Evolutionary conservation across 2,329 filamentous ascomycete genomes (phyloP).

Genomic region (Amesomyces nigricolor): DNA sequence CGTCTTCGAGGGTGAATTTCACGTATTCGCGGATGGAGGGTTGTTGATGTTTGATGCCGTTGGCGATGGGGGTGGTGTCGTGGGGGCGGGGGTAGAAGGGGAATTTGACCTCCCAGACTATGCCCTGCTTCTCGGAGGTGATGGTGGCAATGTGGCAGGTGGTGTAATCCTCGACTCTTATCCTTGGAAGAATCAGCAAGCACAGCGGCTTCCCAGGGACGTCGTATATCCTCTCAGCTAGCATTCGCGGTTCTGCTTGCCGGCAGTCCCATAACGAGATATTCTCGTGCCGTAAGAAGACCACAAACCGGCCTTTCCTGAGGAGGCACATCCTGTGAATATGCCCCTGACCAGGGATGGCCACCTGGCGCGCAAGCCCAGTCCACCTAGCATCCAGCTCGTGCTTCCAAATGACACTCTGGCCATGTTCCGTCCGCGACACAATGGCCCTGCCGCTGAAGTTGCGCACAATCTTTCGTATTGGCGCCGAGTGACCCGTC

Average conservation of each 20-base stretch:
- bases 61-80: background rate
- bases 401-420: conserved; percentile 80
- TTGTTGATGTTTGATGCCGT: conserved; percentile 21
- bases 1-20: conserved; percentile 59
- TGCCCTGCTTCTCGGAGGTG: conserved; percentile 68
- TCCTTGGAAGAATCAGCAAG: conserved; percentile 65
- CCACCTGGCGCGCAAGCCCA: conserved; percentile 60
- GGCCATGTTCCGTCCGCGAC: conserved; percentile 71
- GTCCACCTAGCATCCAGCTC: conserved; percentile 44
- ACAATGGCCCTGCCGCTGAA: conserved; percentile 74
- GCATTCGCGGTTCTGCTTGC: conserved; percentile 48
- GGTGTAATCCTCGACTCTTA: conserved; percentile 50
- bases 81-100: conserved; percentile 40
- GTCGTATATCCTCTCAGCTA: conserved; percentile 55
- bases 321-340: conserved; percentile 78
- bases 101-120: conserved; percentile 73
- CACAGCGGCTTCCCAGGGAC: conserved; percentile 69
- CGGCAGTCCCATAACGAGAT: conserved; percentile 79
- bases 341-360: conserved; percentile 60
- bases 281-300: conserved; percentile 68
- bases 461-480: conserved; percentile 83
- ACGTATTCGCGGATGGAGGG: conserved; percentile 60
- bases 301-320: conserved; percentile 69
- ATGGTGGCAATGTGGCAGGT: conserved; percentile 74
- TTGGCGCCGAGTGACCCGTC: conserved; percentile 75